Evolutionary conservation across 2,329 filamentous ascomycete species (phyloP), one percentile per base, ranked within the genome.

Genomic region (Phialemoniopsis sp.): DNA sequence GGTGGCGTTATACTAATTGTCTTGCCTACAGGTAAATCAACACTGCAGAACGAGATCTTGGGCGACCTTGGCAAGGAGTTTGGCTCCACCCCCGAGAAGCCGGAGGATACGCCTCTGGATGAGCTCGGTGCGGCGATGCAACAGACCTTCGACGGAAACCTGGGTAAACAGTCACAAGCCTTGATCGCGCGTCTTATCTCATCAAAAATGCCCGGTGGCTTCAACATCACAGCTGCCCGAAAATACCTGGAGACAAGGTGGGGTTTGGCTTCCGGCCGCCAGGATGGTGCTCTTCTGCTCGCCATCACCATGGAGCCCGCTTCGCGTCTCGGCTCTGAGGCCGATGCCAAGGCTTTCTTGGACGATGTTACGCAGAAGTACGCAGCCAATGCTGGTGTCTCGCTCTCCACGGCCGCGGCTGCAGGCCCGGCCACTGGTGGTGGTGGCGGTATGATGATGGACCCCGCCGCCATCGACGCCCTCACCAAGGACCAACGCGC

Each of bases 151-250:
- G 93, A 96, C 67, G 93, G 93, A 53, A 91, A 95, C 68, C 81
- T 98, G 45, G 93, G 93, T 64, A 98, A 98, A 70, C 90, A 96
- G 54, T 95, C 93, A 1, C 85, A 87, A 39, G 94, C 90, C 3
- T 78, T 98, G 41, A 85, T 98, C 62, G 93, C 93, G 36, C 85
- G 93, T 52, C 73, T 98, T 60, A 93, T 98, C 32, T 97, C 93
- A 3, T 96, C 93, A 21, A 98, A 98, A 71, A 98, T 98, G 93
- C 93, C 93, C 35, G 93, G 91, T 70, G 93, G 93, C 46, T 98
- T 98, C 80, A 98, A 97, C 64, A 97, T 97, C 63, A 97, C 91
- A 57, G 78, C 89, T 12, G 88, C 94, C 34, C 81, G 93, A 56
- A 98, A 98, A 68, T 94, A 98, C 59, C 71, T 98, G 33, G 91